Conservation (phyloP, 2,329 filamentous ascomycete species). For the Hypoxylon sp. region DNA sequence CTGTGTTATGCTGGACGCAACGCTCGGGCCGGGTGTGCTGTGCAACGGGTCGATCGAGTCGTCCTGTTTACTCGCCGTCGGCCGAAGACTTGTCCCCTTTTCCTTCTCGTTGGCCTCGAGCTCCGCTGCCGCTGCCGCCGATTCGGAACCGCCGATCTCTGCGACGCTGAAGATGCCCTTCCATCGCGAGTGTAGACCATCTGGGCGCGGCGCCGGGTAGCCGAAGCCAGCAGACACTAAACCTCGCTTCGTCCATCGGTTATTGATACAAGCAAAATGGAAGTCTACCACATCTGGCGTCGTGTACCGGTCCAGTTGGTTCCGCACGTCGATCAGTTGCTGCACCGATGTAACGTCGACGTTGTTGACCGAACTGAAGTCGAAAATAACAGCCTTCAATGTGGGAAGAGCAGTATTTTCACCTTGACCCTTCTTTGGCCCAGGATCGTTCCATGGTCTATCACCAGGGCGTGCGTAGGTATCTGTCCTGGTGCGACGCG, state of each 20-base stretch:
- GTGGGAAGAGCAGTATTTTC: slow-evolving; percentile 66
- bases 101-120: slow-evolving; percentile 65
- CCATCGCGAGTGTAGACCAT: slow-evolving; percentile 73
- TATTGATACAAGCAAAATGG: slow-evolving; percentile 95
- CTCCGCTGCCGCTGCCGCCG: slow-evolving; percentile 75
- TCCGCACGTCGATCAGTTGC: slow-evolving; percentile 90
- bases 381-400: slow-evolving; percentile 89
- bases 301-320: slow-evolving; percentile 88
- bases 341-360: slow-evolving; percentile 94
- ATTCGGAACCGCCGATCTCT: slow-evolving; percentile 77
- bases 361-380: slow-evolving; percentile 93
- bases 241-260: slow-evolving; percentile 92
- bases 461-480: slow-evolving; percentile 74
- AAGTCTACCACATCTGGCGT: slow-evolving; percentile 86
- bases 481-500: slow-evolving; percentile 77
- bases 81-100: slow-evolving; percentile 40
- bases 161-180: slow-evolving; percentile 95
- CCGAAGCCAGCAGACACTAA: slow-evolving; percentile 89
- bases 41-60: slow-evolving; percentile 36
- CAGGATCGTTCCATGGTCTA: slow-evolving; percentile 94
- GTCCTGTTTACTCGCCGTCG: slow-evolving; percentile 21
- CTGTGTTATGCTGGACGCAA: slow-evolving; percentile 39
- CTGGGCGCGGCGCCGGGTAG: slow-evolving; percentile 69
- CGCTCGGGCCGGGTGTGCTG: slow-evolving; percentile 41
- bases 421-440: slow-evolving; percentile 64